phyloP scores from a whole-genome alignment of 441 rosid species.

The Caryocar brasiliense region DNA sequence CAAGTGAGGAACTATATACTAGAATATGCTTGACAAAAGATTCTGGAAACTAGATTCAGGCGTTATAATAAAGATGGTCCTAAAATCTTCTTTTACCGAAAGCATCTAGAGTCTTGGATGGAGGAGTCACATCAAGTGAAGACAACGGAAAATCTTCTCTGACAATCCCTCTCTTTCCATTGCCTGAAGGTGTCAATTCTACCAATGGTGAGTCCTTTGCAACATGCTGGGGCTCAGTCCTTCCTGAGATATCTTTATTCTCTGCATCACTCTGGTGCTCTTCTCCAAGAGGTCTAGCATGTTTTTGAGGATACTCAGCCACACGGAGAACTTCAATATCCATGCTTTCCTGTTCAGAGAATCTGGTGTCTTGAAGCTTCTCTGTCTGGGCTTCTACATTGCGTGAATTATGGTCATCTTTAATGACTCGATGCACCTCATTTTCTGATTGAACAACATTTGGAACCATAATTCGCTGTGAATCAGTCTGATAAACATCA shows the following conservation, averaged over 20 bases:
- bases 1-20: too few relatives aligned
- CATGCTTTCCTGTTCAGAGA: constrained; percentile 7
- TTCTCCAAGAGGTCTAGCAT: constrained; percentile 17
- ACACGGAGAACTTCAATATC: constrained; percentile 7
- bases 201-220: too few relatives aligned
- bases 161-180: neutral
- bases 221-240: too few relatives aligned
- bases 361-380: constrained; percentile 26
- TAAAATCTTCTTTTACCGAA: constrained; percentile 27
- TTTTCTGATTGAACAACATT: constrained; percentile 15
- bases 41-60: neutral
- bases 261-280: constrained; percentile 16
- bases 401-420: constrained; percentile 13
- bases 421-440: constrained; percentile 12
- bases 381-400: constrained; percentile 25
- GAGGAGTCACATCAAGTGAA: constrained; percentile 29
- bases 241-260: constrained; percentile 11
- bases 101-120: constrained; percentile 24
- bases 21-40: neutral
- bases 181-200: constrained; percentile 8
- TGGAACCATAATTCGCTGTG: too few relatives aligned
- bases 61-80: neutral
- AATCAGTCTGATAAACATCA: too few relatives aligned
- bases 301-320: constrained; percentile 17
- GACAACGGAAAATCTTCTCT: constrained; percentile 23